Percentiles rank a stretch among this genome's conserved stretches.
phyloP scores from a whole-genome alignment of 1,284 basidiomycete genomes.

The Sparassis latifolia region DNA sequence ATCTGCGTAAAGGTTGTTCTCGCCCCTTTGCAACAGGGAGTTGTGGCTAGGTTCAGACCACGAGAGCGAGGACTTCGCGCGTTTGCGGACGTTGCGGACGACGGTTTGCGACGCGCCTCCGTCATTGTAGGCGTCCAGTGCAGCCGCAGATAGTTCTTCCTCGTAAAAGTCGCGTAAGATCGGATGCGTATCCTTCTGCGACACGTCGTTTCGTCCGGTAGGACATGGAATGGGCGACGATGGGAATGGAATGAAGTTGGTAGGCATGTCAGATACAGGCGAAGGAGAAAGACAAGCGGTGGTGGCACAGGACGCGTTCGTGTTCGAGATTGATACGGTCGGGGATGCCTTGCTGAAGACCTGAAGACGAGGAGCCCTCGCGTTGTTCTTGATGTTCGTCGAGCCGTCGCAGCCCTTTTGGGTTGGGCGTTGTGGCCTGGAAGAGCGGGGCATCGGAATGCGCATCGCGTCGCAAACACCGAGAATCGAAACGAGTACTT shows the following conservation, averaged over 20 bases:
- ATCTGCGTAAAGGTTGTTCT: not conserved
- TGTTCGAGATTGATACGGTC: conserved; percentile 24
- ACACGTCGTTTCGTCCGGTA: conserved; percentile 1
- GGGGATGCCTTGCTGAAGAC: conserved; percentile 17
- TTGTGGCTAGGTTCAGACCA: conserved; percentile 18
- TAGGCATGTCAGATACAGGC: conserved; percentile 3
- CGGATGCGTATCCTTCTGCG: conserved; percentile 1
- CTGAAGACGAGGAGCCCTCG: too few relatives aligned
- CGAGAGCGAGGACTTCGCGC: conserved; percentile 18
- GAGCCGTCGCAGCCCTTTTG: too few relatives aligned
- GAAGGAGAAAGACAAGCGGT: conserved; percentile 5
- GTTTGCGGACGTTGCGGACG: conserved; percentile 12
- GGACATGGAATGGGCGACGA: conserved; percentile 22
- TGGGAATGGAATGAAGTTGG: conserved; percentile 22
- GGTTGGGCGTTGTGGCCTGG: too few relatives aligned
- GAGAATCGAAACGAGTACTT: too few relatives aligned
- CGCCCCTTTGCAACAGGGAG: not conserved
- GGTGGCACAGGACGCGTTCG: conserved; percentile 17
- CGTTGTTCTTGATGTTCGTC: too few relatives aligned
- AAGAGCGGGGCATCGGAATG: too few relatives aligned
- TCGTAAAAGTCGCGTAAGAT: conserved; percentile 2
- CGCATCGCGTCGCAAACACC: too few relatives aligned
- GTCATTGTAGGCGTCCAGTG: too few relatives aligned
- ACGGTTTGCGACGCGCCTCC: conserved; percentile 12
- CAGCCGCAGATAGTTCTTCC: not conserved